Percentiles rank a stretch among this genome's conserved stretches.
Conservation (phyloP, 306 rosid genomes). For the Vigna mungo region DNA sequence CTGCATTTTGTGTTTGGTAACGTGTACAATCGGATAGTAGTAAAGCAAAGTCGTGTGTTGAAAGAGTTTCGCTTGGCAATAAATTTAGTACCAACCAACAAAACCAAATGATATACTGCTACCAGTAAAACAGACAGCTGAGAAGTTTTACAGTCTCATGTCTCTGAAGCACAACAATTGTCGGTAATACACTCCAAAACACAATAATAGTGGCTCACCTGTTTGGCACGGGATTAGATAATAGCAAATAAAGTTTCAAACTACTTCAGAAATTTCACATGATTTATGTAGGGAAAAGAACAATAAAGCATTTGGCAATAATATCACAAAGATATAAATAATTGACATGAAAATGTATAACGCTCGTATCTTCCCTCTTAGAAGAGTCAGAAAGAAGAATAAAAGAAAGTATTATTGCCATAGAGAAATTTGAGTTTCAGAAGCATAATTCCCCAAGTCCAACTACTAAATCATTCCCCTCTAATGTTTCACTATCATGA, state of each 20-base stretch:
- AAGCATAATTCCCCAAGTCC: slow-evolving; percentile 32
- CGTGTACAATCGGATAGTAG: neutral
- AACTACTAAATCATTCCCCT: slow-evolving; percentile 18
- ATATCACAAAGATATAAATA: slow-evolving; percentile 12
- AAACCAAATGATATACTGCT: neutral
- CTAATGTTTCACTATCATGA: slow-evolving; percentile 27
- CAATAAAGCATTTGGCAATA: slow-evolving; percentile 9
- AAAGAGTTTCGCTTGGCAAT: neutral
- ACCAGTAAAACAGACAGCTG: slow-evolving; percentile 21
- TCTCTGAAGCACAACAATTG: slow-evolving; percentile 35
- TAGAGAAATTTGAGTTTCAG: slow-evolving; percentile 34
- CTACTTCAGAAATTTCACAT: neutral
- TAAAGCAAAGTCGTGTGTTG: neutral
- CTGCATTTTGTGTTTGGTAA: neutral
- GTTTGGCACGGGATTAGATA: slow-evolving; percentile 17
- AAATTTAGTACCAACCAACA: neutral
- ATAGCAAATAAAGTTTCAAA: slow-evolving; percentile 20
- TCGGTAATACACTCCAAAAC: slow-evolving; percentile 37
- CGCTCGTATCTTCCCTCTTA: slow-evolving; percentile 25
- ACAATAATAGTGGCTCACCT: slow-evolving; percentile 28
- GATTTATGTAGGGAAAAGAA: neutral
- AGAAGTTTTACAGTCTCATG: slow-evolving; percentile 30
- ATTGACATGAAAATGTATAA: slow-evolving; percentile 26
- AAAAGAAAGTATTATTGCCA: slow-evolving; percentile 28
- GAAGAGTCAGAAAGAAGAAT: slow-evolving; percentile 28